Percentiles rank a stretch among this genome's conserved stretches.
phyloP scores from a whole-genome alignment of 2,329 filamentous ascomycete species.

The Fusarium protoensiforme region DNA sequence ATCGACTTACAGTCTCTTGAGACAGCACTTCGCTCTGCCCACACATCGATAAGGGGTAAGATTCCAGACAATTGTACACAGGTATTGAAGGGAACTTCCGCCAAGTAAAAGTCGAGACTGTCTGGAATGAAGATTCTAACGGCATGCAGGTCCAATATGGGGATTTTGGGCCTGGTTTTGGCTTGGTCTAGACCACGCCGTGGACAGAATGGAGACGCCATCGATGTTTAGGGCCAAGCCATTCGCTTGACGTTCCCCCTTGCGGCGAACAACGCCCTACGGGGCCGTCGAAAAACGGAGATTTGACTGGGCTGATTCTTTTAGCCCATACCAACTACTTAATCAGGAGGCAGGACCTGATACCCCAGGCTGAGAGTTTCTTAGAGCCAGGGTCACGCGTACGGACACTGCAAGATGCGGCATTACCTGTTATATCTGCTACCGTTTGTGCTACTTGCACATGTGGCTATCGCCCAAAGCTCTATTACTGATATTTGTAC shows the following conservation, averaged over 20 bases:
- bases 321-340: neutral
- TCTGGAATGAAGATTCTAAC: too few relatives aligned
- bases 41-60: neutral
- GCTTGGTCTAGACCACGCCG: neutral
- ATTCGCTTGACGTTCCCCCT: neutral
- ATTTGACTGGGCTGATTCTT: neutral
- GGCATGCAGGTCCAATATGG: neutral
- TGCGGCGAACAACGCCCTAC: neutral
- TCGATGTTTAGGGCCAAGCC: neutral
- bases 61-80: neutral
- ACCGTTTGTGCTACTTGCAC: neutral
- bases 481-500: neutral
- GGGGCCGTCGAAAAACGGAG: neutral
- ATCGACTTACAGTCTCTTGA: neutral
- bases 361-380: neutral
- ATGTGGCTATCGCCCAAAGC: neutral
- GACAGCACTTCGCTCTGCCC: neutral
- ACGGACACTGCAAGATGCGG: neutral
- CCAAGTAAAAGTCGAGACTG: too few relatives aligned
- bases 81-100: neutral
- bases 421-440: neutral
- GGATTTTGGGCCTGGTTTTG: neutral
- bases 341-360: neutral
- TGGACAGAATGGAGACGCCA: neutral
- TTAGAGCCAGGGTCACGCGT: neutral